These are phyloP conservation scores for Flammula alnicola DNA, from an alignment of 1,284 basidiomycete genomes.

Conservation along the genomic window DNA sequence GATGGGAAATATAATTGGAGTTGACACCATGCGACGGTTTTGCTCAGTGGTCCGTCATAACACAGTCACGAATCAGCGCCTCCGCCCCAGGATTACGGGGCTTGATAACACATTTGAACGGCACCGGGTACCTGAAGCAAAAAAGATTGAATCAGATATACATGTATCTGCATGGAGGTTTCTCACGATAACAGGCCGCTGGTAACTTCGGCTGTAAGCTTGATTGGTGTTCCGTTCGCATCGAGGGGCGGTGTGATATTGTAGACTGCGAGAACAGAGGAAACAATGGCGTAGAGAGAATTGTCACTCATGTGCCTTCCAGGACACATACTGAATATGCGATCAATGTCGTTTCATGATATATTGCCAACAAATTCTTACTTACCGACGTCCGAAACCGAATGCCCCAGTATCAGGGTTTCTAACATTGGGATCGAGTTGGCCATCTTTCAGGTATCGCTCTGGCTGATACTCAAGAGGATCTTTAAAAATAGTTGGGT, in stretches of 20 bases:
- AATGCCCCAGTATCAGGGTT: constrained; percentile 31
- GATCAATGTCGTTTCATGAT: not conserved
- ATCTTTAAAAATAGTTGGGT: constrained; percentile 33
- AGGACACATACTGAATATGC: constrained; percentile 41
- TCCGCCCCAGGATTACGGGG: constrained; percentile 34
- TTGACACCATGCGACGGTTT: no score
- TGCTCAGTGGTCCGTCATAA: constrained; percentile 3
- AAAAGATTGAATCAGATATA: not conserved
- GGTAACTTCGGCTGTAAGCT: constrained; percentile 33
- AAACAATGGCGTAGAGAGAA: constrained; percentile 43
- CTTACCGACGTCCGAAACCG: constrained; percentile 39
- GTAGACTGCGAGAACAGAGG: constrained; percentile 42
- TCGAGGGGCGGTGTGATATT: constrained; percentile 40
- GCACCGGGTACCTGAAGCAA: constrained; percentile 23
- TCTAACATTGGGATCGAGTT: constrained; percentile 26
- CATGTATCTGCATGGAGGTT: not conserved
- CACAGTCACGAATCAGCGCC: constrained; percentile 20
- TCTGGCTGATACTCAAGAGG: constrained; percentile 37
- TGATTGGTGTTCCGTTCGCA: constrained; percentile 33
- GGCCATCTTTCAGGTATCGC: constrained; percentile 30
- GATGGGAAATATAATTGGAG: no score
- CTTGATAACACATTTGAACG: constrained; percentile 33
- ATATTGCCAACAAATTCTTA: not conserved
- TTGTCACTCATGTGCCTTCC: constrained; percentile 47
- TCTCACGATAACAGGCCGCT: constrained; percentile 39